Percentiles rank a stretch among this genome's conserved stretches.
phyloP scores from a whole-genome alignment of 2,329 filamentous ascomycete species.

The Zalaria sp. region DNA sequence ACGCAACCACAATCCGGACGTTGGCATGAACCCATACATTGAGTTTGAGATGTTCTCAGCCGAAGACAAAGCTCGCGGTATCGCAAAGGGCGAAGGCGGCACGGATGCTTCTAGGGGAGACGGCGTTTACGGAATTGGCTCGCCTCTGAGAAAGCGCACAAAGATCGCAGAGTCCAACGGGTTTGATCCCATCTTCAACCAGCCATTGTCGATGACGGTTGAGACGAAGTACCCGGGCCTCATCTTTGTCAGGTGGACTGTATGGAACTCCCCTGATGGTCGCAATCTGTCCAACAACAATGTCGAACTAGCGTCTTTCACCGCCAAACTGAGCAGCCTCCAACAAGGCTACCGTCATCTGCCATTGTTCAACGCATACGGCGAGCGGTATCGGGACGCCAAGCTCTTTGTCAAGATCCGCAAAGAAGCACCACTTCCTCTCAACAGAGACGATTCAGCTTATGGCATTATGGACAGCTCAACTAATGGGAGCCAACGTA shows the following conservation, averaged over 20 bases:
- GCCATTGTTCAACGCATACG: slow-evolving; percentile 74
- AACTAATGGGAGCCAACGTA: slow-evolving; percentile 14
- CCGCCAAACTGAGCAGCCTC: slow-evolving; percentile 77
- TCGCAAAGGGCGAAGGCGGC: slow-evolving; percentile 52
- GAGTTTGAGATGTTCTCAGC: slow-evolving; percentile 91
- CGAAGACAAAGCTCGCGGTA: slow-evolving; percentile 73
- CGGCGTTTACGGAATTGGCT: slow-evolving; percentile 51
- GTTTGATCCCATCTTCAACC: slow-evolving; percentile 81
- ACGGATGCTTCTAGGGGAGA: slow-evolving; percentile 46
- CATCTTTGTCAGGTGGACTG: slow-evolving; percentile 85
- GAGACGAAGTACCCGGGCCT: slow-evolving; percentile 91
- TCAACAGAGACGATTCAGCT: slow-evolving; percentile 14
- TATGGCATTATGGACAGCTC: slow-evolving; percentile 11
- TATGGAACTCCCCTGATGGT: slow-evolving; percentile 73
- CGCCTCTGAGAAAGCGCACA: slow-evolving; percentile 66
- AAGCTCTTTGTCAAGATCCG: slow-evolving; percentile 84
- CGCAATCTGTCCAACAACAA: slow-evolving; percentile 48
- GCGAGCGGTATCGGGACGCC: slow-evolving; percentile 88
- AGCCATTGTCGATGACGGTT: slow-evolving; percentile 63
- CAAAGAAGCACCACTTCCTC: slow-evolving; percentile 30
- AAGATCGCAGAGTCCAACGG: slow-evolving; percentile 74
- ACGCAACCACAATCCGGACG: slow-evolving; percentile 53
- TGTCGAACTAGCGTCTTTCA: slow-evolving; percentile 70
- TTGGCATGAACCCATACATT: slow-evolving; percentile 79
- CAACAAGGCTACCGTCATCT: slow-evolving; percentile 88